Percentiles rank a stretch among this genome's conserved stretches.
These are phyloP conservation scores for Termitomyces sp. DNA, from an alignment of 768 basidiomycete species.

Conservation along the genomic window DNA sequence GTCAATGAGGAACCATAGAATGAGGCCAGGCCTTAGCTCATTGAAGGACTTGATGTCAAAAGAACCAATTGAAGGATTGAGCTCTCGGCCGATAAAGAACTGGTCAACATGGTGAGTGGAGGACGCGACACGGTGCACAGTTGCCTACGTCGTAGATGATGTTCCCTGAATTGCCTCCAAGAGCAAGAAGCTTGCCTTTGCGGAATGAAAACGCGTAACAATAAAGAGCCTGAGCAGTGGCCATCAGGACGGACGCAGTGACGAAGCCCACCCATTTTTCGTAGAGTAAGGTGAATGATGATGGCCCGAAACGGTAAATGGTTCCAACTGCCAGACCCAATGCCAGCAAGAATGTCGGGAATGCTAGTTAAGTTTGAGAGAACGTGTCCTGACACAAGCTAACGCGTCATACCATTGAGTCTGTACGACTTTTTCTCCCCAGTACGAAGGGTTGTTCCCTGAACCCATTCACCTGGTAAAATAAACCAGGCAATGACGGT, in stretches of 20 bases:
- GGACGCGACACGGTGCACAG: not conserved
- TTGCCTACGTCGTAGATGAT: slow-evolving; percentile 81
- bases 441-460: slow-evolving; percentile 67
- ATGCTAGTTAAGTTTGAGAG: slow-evolving; percentile 46
- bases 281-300: slow-evolving; percentile 85
- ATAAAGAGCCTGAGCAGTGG: slow-evolving; percentile 63
- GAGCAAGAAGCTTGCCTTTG: slow-evolving; percentile 67
- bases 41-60: slow-evolving; percentile 67
- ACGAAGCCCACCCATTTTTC: slow-evolving; percentile 88
- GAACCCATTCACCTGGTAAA: slow-evolving; percentile 68
- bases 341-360: slow-evolving; percentile 80
- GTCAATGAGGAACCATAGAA: slow-evolving; percentile 88
- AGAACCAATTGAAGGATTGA: slow-evolving; percentile 84
- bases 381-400: not conserved
- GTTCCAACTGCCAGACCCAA: slow-evolving; percentile 67
- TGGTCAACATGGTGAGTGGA: slow-evolving; percentile 23
- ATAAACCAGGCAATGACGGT: slow-evolving; percentile 76
- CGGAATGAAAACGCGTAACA: slow-evolving; percentile 73
- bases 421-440: slow-evolving; percentile 83
- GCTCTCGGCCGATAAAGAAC: slow-evolving; percentile 93
- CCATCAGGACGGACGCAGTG: slow-evolving; percentile 78
- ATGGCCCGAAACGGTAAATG: slow-evolving; percentile 69
- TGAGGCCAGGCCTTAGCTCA: slow-evolving; percentile 86
- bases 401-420: slow-evolving; percentile 72
- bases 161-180: slow-evolving; percentile 90